phyloP scores from a whole-genome alignment of 306 rosid species.

The Fragaria iinumae region DNA sequence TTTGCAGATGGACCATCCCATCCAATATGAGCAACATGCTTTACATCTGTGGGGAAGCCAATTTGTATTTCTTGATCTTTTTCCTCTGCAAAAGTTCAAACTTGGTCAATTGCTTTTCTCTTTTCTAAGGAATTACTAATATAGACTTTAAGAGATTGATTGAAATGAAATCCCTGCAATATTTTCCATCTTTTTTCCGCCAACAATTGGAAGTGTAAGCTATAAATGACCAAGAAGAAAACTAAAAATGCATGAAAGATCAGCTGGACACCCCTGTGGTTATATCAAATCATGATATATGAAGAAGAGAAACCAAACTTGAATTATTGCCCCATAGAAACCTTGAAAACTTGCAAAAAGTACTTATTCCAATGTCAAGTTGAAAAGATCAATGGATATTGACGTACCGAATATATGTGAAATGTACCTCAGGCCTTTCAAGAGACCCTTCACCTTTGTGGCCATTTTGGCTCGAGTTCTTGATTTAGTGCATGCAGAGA shows the following conservation, averaged over 20 bases:
- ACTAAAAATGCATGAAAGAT: background rate
- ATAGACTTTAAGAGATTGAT: background rate
- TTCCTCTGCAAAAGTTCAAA: constrained; percentile 51
- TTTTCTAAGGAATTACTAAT: background rate
- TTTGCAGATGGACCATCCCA: constrained; percentile 47
- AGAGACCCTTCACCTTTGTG: constrained; percentile 67
- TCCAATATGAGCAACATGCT: constrained; percentile 57
- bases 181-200: background rate
- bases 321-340: background rate
- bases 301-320: background rate
- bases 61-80: constrained; percentile 77
- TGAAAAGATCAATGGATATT: background rate
- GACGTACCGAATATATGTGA: constrained; percentile 84
- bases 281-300: background rate
- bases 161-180: background rate
- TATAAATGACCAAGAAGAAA: background rate
- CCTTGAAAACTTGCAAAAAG: background rate
- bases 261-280: background rate
- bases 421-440: constrained; percentile 77
- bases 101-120: background rate
- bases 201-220: background rate
- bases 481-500: constrained; percentile 22
- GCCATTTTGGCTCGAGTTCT: constrained; percentile 31
- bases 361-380: background rate
- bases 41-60: constrained; percentile 92